These are phyloP conservation scores for Umbilicaria muhlenbergii DNA, from an alignment of 495 filamentous ascomycete genomes.

Conservation along the genomic window DNA sequence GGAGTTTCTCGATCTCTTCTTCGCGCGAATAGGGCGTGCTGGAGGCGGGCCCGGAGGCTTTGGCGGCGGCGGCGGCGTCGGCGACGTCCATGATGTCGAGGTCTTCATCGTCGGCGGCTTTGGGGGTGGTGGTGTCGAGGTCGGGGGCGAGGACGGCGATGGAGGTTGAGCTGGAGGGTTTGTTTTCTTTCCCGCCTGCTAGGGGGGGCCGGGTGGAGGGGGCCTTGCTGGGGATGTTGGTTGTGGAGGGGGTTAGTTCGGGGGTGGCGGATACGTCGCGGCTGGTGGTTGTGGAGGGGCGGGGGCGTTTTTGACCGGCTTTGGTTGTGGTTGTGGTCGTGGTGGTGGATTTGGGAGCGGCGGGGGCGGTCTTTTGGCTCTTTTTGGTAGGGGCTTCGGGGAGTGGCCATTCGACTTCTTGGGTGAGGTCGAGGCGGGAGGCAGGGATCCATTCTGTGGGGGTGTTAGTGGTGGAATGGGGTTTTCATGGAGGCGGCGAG, in stretches of 20 bases:
- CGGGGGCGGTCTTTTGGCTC: conserved; percentile 31
- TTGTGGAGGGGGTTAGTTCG: conserved; percentile 28
- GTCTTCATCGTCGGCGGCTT: conserved; percentile 40
- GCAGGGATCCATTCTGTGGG: conserved; percentile 72
- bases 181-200: conserved; percentile 47
- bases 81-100: conserved; percentile 49
- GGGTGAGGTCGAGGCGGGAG: conserved; percentile 62
- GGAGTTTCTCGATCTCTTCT: conserved; percentile 89
- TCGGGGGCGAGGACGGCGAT: conserved; percentile 33
- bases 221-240: conserved; percentile 35
- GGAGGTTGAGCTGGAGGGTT: conserved; percentile 28
- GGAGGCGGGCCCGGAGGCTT: conserved; percentile 26
- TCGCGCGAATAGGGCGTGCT: conserved; percentile 55
- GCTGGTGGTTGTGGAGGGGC: conserved; percentile 24
- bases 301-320: conserved; percentile 31
- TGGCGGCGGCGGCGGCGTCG: conserved; percentile 38
- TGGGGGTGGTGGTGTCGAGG: conserved; percentile 34
- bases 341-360: conserved; percentile 28
- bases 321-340: conserved; percentile 11
- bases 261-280: conserved; percentile 44
- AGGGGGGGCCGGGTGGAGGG: conserved; percentile 24
- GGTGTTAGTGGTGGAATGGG: background rate
- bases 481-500: background rate
- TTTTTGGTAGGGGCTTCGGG: conserved; percentile 59
- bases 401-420: conserved; percentile 63